Base-by-base conservation (phyloP, 257 asterid genomes). In the Galeopsis tetrahit region DNA sequence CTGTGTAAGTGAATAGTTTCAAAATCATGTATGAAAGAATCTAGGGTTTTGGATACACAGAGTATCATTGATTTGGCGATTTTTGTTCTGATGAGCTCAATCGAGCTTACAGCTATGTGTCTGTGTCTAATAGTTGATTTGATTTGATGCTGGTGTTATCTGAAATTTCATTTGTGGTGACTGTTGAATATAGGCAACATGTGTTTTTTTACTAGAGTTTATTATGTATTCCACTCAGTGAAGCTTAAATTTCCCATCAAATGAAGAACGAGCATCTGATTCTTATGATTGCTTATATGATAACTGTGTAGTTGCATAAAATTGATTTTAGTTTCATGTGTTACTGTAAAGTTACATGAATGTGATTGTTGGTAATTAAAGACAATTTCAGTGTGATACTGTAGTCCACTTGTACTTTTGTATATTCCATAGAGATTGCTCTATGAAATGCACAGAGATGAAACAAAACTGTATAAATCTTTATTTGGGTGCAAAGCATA, bases 301-400 rank as follows among this genome's bases (percentile, higher is more conserved):
- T 52, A 15, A 55, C 67, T 6, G n/a, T 10, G 43, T 55, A 8
- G 71, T 61, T 52, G 56, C 62, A 63, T 38, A 62, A 32, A 43
- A 34, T 31, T 65, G 69, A 35, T 38, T 59, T 28, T 38, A 17
- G 71, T 66, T 72, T 63, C 49, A 39, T 13, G 10, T 66, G 32
- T 17, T 48, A 66, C 42, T 38, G 53, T 48, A 48, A 36, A 49
- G 55, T 11, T 49, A 40, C 44, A 36, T 52, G 59, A n/a, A 14
- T 62, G 63, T 52, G 56, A n/a, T 52, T 78, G 49, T 21, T 49
- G 71, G 61, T 60, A 60, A 66, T 36, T 6, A n/a, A 64, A 28
- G 2, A 42, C 33, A 49, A n/a, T 28, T 46, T 28, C 15, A 35
- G 35, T 8, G 43, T 56, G 69, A 56, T 70, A 15, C 15, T 71